phyloP scores from a whole-genome alignment of 2,329 filamentous ascomycete genomes.

The Fusarium globosum region DNA sequence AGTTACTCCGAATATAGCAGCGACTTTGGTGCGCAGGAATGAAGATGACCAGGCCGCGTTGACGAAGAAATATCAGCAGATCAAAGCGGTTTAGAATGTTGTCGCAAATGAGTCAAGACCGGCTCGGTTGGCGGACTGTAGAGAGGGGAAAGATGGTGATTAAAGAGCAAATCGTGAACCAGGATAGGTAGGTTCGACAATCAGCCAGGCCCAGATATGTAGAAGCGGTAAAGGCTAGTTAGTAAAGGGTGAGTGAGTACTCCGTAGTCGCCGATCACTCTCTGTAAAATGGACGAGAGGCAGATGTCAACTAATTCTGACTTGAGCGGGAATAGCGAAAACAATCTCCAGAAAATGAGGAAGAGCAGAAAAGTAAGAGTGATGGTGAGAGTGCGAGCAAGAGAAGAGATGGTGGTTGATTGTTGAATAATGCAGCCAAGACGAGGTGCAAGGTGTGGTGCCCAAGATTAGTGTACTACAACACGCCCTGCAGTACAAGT shows the following conservation, averaged over 20 bases:
- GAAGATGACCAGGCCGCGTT: constrained; percentile 31
- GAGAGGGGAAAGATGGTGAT: constrained; percentile 13
- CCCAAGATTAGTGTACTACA: constrained; percentile 13
- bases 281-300: constrained; percentile 19
- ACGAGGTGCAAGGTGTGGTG: constrained; percentile 19
- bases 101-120: constrained; percentile 9
- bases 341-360: constrained; percentile 17
- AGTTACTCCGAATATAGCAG: constrained; percentile 37
- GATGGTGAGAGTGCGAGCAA: constrained; percentile 11
- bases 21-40: constrained; percentile 31
- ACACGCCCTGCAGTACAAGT: neutral
- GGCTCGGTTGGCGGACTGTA: neutral
- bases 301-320: constrained; percentile 24
- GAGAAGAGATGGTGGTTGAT: constrained; percentile 19
- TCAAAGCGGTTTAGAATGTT: neutral
- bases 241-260: constrained; percentile 1
- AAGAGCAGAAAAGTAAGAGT: constrained; percentile 14
- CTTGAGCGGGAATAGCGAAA: constrained; percentile 11
- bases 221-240: constrained; percentile 20
- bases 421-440: constrained; percentile 42
- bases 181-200: constrained; percentile 27
- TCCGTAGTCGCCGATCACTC: constrained; percentile 23
- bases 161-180: constrained; percentile 26
- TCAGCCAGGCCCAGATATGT: constrained; percentile 25
- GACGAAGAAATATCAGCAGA: constrained; percentile 11